Base-by-base conservation (phyloP, 768 basidiomycete genomes). In the Pleurotus platypus region DNA sequence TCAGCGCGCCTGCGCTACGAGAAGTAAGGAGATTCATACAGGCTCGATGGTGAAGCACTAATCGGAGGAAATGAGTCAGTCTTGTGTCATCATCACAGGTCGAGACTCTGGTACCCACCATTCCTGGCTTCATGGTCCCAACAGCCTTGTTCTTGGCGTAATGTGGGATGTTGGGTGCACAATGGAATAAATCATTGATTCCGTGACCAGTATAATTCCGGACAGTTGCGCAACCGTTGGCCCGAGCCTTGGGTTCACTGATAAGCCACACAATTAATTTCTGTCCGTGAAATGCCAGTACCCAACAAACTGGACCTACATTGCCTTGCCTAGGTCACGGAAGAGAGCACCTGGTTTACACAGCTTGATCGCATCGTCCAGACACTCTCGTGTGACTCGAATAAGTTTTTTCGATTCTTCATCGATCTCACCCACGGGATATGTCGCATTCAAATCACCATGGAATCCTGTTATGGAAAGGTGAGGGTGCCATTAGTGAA, bases 341-440 rank as follows among this genome's bases (percentile, higher is more conserved):
- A 93, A 91, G 56, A 95, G 75, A 38, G 88, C 84, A 6, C 96
- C 97, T 4, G 97, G 97, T 72, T 94, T 97, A 78, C 95, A 98
- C 7, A 90, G 71, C 55, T 86, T 88, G 67, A 99, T 99, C 12
- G 96, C 84, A 57, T 86, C 93, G 65, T 97, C 93, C 49, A 96
- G 76, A 59, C 86, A 87, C 67, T 90, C 80, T 49, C 94, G 87
- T 7, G 94, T 83, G 13, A 90, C 89, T 35, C 78, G 82, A 60
- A 99, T 90, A 48, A 99, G 78, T 61, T 87, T 89, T 64, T 81
- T 75, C 15, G 92, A 87, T 42, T 94, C 90, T 22, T 91, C 89
- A 67, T 94, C 90, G 54, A 94, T 82, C 59, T 82, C 77, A 42
- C 92, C 92, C 47, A 95, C 92, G 3, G 95, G 90, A 69, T 96